Conservation (phyloP, 805 yeast genomes). For the Blastobotrys peoriensis region DNA sequence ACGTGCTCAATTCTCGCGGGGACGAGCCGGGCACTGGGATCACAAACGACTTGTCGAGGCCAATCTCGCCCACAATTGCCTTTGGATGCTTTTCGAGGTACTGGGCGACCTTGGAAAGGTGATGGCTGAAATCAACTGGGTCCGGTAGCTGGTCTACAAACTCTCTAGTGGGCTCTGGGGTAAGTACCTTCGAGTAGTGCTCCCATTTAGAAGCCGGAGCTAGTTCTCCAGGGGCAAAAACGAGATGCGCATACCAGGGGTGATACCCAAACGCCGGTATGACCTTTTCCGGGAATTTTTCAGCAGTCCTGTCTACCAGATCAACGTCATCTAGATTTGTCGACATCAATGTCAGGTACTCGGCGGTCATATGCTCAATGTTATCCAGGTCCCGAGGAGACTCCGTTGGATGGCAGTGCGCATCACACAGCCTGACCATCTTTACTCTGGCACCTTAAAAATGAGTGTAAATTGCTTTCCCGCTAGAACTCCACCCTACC, state of each 20-base stretch:
- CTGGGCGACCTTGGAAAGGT: constrained; percentile 31
- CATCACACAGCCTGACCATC: constrained; percentile 25
- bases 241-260: constrained; percentile 85
- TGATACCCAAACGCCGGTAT: constrained; percentile 55
- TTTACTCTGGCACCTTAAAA: neutral
- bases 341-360: constrained; percentile 30
- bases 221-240: constrained; percentile 30
- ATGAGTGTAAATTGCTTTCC: neutral
- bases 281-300: constrained; percentile 23
- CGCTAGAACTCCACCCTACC: neutral
- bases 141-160: constrained; percentile 50
- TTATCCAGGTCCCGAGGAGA: constrained; percentile 18
- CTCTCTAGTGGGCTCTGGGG: constrained; percentile 30
- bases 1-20: constrained; percentile 33
- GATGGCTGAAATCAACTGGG: constrained; percentile 44
- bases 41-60: constrained; percentile 72
- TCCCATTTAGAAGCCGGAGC: constrained; percentile 30
- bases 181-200: constrained; percentile 56
- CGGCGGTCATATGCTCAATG: constrained; percentile 16
- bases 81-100: constrained; percentile 29
- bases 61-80: constrained; percentile 82
- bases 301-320: constrained; percentile 27
- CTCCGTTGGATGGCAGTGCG: constrained; percentile 38
- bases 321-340: constrained; percentile 32
- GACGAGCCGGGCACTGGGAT: constrained; percentile 50